Base-by-base conservation (phyloP, 352 stramenopile species). In the Phytophthora nicotianae region DNA sequence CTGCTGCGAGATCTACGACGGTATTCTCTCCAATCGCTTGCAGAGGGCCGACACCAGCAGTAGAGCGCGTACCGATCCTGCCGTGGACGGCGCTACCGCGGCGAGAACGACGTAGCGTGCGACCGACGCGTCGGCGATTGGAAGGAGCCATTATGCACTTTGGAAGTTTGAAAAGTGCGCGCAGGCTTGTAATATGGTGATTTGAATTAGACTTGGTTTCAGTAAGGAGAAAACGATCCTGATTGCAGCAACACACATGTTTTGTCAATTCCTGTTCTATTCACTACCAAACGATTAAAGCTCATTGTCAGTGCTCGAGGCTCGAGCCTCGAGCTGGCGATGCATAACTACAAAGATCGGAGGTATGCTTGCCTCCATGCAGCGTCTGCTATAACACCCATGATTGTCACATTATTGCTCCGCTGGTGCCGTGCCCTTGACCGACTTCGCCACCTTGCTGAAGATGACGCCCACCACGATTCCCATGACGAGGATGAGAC, bases 1-100 rank as follows among this genome's bases (percentile, higher is more conserved):
- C 67, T 11, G 20, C 41, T 6, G 42, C 20, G 23, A 83, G 72
- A 21, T 83, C 72, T 41, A 77, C 72, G 58, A 89, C 75, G 29
- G 80, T 86, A 50, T 91, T 86, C 65, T 92, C 83, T 7, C 71
- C 72, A 43, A 92, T 90, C 24, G 74, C 56, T 55, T 83, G 65
- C 14, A 92, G 62, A 3, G 70, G 68, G 0, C 62, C 67, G 3
- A 26, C 10, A 13, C 62, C 52, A n/a, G 42, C 51, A 23, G 37
- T 60, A 9, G 56, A 64, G 8, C 59, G 66, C 14, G 52, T 67
- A 45, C 23, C 54, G 23, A 50, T 40, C 32, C 47, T 32, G 14
- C 45, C 26, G 33, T 63, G 61, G 4, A 24, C 23, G 20, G 54
- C 72, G 26, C 68, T 68, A 23, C 71, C 59, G 21, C 76, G 73